phyloP scores from a whole-genome alignment of 2,329 filamentous ascomycete species.

The Bipolaris oryzae region DNA sequence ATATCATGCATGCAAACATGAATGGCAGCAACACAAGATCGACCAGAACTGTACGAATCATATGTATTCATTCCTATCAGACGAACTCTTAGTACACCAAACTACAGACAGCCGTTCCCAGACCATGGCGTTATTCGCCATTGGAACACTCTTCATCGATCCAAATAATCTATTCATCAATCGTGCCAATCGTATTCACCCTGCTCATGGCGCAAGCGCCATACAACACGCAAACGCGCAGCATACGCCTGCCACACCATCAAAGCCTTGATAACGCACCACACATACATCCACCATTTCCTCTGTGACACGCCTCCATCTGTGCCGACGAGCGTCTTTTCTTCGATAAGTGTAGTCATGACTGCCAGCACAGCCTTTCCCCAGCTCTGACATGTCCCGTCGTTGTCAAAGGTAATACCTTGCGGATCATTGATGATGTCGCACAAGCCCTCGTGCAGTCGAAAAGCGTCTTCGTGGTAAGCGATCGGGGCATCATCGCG shows the following conservation, averaged over 20 bases:
- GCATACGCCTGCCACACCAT: conserved; percentile 7
- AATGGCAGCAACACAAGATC: too few species aligned
- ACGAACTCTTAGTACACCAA: too few species aligned
- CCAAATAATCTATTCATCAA: too few species aligned
- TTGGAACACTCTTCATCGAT: too few species aligned
- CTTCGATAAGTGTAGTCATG: background rate
- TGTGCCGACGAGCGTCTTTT: background rate
- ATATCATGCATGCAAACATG: too few species aligned
- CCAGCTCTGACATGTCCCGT: background rate
- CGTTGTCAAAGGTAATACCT: background rate
- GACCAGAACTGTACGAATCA: too few species aligned
- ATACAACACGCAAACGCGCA: background rate
- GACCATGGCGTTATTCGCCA: too few species aligned
- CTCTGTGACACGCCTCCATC: background rate
- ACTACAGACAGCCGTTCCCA: too few species aligned
- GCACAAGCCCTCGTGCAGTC: background rate
- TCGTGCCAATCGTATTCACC: background rate
- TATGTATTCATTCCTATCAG: too few species aligned
- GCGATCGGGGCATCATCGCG: background rate
- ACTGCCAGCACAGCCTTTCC: background rate
- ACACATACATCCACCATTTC: background rate
- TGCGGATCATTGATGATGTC: background rate
- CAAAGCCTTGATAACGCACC: conserved; percentile 3
- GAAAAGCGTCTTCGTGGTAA: background rate
- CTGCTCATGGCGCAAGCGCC: background rate